These are phyloP conservation scores for Zygotorulaspora mrakii DNA, from an alignment of 1,139 yeast species.

Conservation along the genomic window DNA sequence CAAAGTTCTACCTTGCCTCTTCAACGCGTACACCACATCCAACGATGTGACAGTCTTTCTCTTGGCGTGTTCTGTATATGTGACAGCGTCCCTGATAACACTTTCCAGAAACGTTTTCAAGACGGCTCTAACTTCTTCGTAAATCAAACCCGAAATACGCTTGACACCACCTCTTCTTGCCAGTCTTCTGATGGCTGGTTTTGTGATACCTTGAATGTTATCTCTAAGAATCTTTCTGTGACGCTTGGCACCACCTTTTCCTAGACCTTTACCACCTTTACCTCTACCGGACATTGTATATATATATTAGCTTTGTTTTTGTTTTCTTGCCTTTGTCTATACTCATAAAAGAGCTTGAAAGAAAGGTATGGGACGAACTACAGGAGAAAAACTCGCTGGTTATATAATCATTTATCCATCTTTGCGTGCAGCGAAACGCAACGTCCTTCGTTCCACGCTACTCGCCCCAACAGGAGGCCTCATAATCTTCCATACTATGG, in stretches of 20 bases:
- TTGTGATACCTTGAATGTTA: constrained; percentile 99
- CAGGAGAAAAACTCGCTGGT: too few relatives aligned
- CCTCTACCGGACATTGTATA: constrained; percentile 95
- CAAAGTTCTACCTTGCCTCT: constrained; percentile 99
- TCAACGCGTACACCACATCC: constrained; percentile 98
- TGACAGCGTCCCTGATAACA: constrained; percentile 97
- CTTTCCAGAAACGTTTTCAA: constrained; percentile 93
- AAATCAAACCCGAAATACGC: constrained; percentile 98
- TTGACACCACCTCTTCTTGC: constrained; percentile 99
- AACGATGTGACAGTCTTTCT: constrained; percentile 99
- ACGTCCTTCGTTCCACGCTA: too few relatives aligned
- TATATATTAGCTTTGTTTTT: constrained; percentile 23
- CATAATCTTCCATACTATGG: neutral
- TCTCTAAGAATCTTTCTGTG: constrained; percentile 99
- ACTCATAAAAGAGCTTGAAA: too few relatives aligned
- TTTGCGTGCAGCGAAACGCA: too few relatives aligned
- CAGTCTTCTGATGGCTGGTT: constrained; percentile 99
- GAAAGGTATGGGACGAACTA: too few relatives aligned
- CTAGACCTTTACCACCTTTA: constrained; percentile 99
- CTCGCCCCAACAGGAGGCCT: too few relatives aligned
- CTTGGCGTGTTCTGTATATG: constrained; percentile 99
- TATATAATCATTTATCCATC: too few relatives aligned
- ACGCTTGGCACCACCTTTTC: constrained; percentile 99
- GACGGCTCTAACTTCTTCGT: constrained; percentile 98
- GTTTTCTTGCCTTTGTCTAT: too few relatives aligned